Evolutionary conservation across 2,329 filamentous ascomycete genomes (phyloP).

Genomic region (Cercospora sojina): DNA sequence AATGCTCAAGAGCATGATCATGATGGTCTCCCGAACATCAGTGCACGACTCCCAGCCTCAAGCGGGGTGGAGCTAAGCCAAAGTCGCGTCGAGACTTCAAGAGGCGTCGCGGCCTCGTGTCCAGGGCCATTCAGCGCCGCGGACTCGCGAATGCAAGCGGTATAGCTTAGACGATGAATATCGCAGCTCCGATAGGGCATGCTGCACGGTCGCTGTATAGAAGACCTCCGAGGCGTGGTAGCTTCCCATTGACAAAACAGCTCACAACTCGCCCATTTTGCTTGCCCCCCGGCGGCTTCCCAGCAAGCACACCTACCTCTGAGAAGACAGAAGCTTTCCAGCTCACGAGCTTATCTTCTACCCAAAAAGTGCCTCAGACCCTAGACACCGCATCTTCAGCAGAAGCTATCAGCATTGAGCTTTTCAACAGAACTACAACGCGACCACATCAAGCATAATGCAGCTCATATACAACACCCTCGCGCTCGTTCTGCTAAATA

Average conservation of each 20-base stretch:
- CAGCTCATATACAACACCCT: conserved; percentile 15
- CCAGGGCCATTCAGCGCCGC: background rate
- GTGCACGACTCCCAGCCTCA: background rate
- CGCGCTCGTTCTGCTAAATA: background rate
- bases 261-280: background rate
- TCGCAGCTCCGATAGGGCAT: background rate
- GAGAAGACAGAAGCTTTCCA: background rate
- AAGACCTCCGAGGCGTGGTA: background rate
- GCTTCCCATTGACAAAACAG: background rate
- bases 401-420: background rate
- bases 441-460: conserved; percentile 7
- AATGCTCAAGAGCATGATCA: background rate
- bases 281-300: background rate
- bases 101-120: background rate
- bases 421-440: background rate
- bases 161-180: background rate
- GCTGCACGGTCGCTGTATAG: background rate
- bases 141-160: background rate
- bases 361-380: background rate
- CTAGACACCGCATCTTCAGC: background rate
- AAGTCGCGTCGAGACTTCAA: background rate
- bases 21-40: background rate
- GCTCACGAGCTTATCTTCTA: background rate
- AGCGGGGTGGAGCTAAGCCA: conserved; percentile 5
- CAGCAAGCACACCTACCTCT: background rate